Evolutionary conservation across 192 early-diverging fungal genomes (phyloP).

Genomic region (Oehlia diaphana): DNA sequence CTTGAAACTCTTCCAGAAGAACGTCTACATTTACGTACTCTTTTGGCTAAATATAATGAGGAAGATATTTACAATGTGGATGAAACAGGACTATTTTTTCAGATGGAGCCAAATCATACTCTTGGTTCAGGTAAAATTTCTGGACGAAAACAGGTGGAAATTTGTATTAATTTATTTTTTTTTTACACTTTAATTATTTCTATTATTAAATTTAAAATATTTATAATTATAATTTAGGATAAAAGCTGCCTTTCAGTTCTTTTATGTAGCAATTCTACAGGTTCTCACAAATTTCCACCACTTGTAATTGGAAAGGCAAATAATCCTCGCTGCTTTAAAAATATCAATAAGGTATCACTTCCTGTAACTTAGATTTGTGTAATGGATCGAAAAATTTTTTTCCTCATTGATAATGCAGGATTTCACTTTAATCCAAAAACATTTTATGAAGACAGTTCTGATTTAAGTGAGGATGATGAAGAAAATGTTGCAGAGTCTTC

Average conservation of each 20-base stretch:
- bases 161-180: too few species aligned
- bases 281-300: background rate
- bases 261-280: background rate
- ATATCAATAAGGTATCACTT: background rate
- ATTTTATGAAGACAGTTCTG: background rate
- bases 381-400: background rate
- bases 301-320: conserved; percentile 9
- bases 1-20: background rate
- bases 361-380: background rate
- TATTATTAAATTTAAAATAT: background rate
- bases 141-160: background rate
- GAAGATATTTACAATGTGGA: background rate
- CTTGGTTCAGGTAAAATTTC: background rate
- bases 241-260: background rate
- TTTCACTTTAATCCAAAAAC: conserved; percentile 9
- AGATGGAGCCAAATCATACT: background rate
- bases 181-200: too few species aligned
- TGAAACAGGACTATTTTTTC: too few species aligned
- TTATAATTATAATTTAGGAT: background rate
- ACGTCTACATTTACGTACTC: background rate
- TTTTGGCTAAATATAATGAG: background rate
- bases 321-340: conserved; percentile 4
- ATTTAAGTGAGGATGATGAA: background rate
- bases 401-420: conserved; percentile 16
- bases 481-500: background rate